phyloP scores from a whole-genome alignment of 108 stramenopile species.

The Cylindrotheca fusiformis region DNA sequence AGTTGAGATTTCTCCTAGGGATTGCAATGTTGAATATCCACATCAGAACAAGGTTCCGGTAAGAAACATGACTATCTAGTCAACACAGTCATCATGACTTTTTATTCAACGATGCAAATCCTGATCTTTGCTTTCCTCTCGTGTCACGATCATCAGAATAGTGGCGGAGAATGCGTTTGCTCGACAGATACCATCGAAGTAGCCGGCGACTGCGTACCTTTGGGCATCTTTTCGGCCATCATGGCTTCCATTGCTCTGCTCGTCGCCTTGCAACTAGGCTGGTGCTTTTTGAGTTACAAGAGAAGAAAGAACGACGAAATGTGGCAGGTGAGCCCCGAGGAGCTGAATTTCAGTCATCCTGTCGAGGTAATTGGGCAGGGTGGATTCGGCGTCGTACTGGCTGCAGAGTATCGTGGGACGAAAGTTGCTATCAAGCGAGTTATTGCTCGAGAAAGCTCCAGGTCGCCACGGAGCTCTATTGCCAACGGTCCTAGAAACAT shows the following conservation, averaged over 20 bases:
- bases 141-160: too few species aligned
- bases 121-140: background rate
- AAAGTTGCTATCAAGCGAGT: slow-evolving; percentile 28
- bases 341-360: slow-evolving; percentile 26
- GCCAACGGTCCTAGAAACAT: too few species aligned
- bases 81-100: background rate
- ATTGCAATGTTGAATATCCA: background rate
- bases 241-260: slow-evolving; percentile 3
- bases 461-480: background rate
- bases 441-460: background rate
- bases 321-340: slow-evolving; percentile 22
- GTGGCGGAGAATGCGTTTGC: background rate
- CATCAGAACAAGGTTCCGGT: background rate
- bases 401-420: slow-evolving; percentile 29
- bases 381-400: slow-evolving; percentile 38
- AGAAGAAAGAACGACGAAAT: slow-evolving; percentile 13
- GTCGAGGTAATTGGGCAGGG: slow-evolving; percentile 37
- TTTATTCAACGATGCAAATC: background rate
- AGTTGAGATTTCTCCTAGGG: slow-evolving; percentile 9
- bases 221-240: background rate
- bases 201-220: background rate
- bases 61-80: background rate
- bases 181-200: background rate
- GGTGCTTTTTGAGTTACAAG: slow-evolving; percentile 12
- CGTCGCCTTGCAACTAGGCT: background rate